Evolutionary conservation across 768 basidiomycete species (phyloP), one percentile per base, ranked within the genome.

Genomic region (Cystobasidiopsis lactophilus): DNA sequence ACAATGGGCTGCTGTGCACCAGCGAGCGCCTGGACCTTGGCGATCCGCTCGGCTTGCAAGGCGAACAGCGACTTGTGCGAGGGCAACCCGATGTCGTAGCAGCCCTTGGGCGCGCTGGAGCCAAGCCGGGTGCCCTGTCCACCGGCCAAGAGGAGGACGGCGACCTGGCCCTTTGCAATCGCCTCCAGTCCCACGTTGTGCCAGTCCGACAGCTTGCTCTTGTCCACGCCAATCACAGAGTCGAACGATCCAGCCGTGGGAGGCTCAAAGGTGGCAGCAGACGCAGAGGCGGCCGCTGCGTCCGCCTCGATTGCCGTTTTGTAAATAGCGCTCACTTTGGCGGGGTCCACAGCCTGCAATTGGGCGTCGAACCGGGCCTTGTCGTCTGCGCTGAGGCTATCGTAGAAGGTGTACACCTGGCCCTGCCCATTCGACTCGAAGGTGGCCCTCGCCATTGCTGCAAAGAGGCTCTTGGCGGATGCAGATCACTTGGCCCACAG

Each of bases 111-210:
- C 4, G 82, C 82, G 29, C 74, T 75, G 63, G 83, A 86, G 29
- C 93, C 93, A 40, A 98, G 70, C 52, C 93, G 74, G 19, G 89
- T 93, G 14, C 93, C 93, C 69, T 98, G 93, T 1, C 93, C 93
- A 38, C 93, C 93, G 7, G 93, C 93, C 82, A 98, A 85, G 60
- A 98, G 75, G 43, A 98, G 73, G 10, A 96, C 89, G n/a, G 79
- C 93, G 37, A 96, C 88, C 60, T 85, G 71, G 56, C 85, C 80
- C 33, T 74, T 68, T 18, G 79, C 74, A 62, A 95, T 77, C 44
- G 91, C 88, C 38, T 76, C 69, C 37, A 96, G 70, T 31, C 93
- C 93, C 41, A 74, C 72, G 13, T 68, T 63, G n/a, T 77, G 72
- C 89, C 89, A 96, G 66, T 77, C 74, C 13, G 66, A 65, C 52